A percentile compares a stretch with the other conserved stretches of the same genome.
Conservation (phyloP, 495 filamentous ascomycete species). For the Extremus antarcticus region DNA sequence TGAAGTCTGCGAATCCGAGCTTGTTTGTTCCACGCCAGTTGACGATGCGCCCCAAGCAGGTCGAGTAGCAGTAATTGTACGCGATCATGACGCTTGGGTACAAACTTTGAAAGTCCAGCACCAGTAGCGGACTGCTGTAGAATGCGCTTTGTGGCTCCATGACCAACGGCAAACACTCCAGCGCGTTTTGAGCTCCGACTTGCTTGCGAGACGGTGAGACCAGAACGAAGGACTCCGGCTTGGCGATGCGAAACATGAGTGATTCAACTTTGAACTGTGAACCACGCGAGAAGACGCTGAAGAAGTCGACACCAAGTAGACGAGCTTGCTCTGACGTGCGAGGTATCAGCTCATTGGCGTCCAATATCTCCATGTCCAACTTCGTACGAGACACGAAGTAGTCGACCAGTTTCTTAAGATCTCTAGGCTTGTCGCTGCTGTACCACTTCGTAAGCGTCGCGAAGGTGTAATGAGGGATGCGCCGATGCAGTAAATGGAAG, state of each 20-base stretch:
- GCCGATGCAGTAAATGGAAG: constrained; percentile 82
- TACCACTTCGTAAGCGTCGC: constrained; percentile 74
- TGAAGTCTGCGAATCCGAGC: constrained; percentile 84
- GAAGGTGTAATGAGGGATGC: constrained; percentile 81
- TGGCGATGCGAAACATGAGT: constrained; percentile 96
- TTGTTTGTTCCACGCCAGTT: constrained; percentile 86
- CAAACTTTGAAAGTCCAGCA: constrained; percentile 90
- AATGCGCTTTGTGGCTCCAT: constrained; percentile 97
- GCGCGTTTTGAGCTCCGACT: constrained; percentile 84
- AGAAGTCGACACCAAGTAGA: constrained; percentile 89
- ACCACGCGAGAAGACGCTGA: constrained; percentile 83
- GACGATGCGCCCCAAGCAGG: constrained; percentile 75
- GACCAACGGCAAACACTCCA: constrained; percentile 89
- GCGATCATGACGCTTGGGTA: constrained; percentile 99
- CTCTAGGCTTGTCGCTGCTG: constrained; percentile 49
- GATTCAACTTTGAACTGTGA: constrained; percentile 98
- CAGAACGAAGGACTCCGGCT: constrained; percentile 87
- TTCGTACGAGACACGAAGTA: constrained; percentile 70
- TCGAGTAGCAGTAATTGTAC: constrained; percentile 99
- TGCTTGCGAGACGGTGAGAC: constrained; percentile 84
- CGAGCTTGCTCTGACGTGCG: constrained; percentile 92
- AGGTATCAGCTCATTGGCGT: constrained; percentile 77
- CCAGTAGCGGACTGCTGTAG: constrained; percentile 78
- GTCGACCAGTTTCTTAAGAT: constrained; percentile 63
- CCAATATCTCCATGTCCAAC: constrained; percentile 81